Base-by-base conservation (phyloP, 371 early-diverging fungal genomes). In the Mucor ambiguus region DNA sequence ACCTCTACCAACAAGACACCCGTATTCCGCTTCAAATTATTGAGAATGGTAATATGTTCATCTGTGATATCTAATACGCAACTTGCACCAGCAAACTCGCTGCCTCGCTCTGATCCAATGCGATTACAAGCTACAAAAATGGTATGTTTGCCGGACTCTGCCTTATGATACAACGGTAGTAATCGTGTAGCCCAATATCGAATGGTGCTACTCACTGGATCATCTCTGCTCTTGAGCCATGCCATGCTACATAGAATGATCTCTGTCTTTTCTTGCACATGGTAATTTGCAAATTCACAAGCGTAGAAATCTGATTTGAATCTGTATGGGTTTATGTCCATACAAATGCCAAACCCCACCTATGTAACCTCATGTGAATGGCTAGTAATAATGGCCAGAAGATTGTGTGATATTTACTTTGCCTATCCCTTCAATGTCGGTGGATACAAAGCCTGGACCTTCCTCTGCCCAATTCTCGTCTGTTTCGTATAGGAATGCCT, bases 261-360 rank as follows among this genome's bases (percentile, higher is more conserved):
- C 3, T 83, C 66, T 18, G 89, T 71, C 6, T 75, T 61, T 18
- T 85, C 65, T 0, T 78, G 29, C 4, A 69, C 12, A 63, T 91
- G 92, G 64, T 78, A 93, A 29, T 64, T 81, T 1, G 89, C 90
- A 74, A 92, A 93, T 73, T 94, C 94, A 72, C 70, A 91, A 8
- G 67, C 84, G 12, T 70, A 69, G 71, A 90, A 93, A 11, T 80
- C 73, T 0, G 89, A 71, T 71, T 86, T 68, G 73, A 93, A 94
- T 49, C 79, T 73, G 67, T 88, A 87, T 0, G 93, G 94, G 68
- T 92, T 93, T 28, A 94, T 54, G 74, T 94, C 94, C 94, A 94
- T 93, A 67, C 93, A 93, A 12, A 92, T 92, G 9, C 89, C 94
- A 59, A 89, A 78, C 12, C 92, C 92, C 12, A 90, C 84, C 86